Percentiles rank a stretch among this genome's conserved stretches.
Conservation (phyloP, 768 basidiomycete species). For the Megacollybia marginata region DNA sequence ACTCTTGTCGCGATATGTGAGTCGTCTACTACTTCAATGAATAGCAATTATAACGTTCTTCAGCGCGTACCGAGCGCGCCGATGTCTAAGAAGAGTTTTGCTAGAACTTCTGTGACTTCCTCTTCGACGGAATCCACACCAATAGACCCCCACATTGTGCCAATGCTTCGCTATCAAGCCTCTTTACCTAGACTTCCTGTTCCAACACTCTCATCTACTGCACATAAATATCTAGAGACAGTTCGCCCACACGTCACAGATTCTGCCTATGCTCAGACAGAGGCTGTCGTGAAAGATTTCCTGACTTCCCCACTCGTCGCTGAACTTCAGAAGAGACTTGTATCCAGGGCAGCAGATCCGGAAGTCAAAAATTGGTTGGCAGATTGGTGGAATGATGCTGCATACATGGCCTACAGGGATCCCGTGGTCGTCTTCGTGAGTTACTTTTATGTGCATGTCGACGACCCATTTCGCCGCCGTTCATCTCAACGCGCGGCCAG, state of each 20-base stretch:
- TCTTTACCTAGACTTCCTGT: slow-evolving; percentile 77
- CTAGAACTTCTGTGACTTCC: slow-evolving; percentile 1
- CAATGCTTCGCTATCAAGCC: slow-evolving; percentile 70
- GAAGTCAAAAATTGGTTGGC: slow-evolving; percentile 74
- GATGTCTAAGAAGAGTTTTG: background rate
- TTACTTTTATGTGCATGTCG: slow-evolving; percentile 90
- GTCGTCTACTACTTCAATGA: no score
- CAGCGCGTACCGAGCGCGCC: no score
- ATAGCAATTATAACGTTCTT: no score
- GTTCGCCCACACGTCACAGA: slow-evolving; percentile 71
- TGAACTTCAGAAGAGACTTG: slow-evolving; percentile 71
- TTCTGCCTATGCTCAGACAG: slow-evolving; percentile 52
- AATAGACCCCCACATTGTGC: slow-evolving; percentile 48
- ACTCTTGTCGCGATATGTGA: no score
- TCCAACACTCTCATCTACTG: slow-evolving; percentile 74
- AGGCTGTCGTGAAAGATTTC: slow-evolving; percentile 57
- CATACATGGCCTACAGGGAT: slow-evolving; percentile 84
- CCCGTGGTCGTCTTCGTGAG: slow-evolving; percentile 88
- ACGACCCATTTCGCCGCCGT: slow-evolving; percentile 45
- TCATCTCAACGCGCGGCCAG: slow-evolving; percentile 73
- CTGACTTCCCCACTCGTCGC: slow-evolving; percentile 58
- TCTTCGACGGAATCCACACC: slow-evolving; percentile 28
- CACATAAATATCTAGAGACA: slow-evolving; percentile 82
- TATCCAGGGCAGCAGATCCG: slow-evolving; percentile 61
- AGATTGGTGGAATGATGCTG: slow-evolving; percentile 97